phyloP scores from a whole-genome alignment of 352 stramenopile species.

The Pseudoperonospora humuli region DNA sequence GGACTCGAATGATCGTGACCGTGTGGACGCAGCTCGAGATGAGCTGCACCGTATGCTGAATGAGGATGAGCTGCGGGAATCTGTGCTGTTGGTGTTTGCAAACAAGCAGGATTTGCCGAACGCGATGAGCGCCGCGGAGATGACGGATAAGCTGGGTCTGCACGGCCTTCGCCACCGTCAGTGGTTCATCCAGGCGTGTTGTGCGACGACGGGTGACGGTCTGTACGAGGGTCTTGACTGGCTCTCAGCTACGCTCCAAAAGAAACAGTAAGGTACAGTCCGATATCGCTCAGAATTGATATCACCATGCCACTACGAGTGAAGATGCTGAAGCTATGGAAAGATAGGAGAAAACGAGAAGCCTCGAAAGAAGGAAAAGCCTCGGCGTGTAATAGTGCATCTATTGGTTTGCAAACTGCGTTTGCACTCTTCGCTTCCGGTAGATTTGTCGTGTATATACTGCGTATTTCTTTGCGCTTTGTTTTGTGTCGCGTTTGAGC shows the following conservation, averaged over 20 bases:
- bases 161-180: conserved; percentile 94
- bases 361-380: conserved; percentile 15
- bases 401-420: conserved; percentile 25
- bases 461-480: too few species aligned
- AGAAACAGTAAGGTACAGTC: conserved; percentile 52
- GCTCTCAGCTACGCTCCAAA: conserved; percentile 87
- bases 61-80: conserved; percentile 96
- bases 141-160: conserved; percentile 98
- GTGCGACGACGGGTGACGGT: conserved; percentile 96
- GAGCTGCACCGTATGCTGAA: conserved; percentile 98
- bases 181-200: conserved; percentile 99
- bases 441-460: too few species aligned
- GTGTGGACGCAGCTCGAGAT: conserved; percentile 94
- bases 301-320: conserved; percentile 4
- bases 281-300: conserved; percentile 1
- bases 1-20: conserved; percentile 97
- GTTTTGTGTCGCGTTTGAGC: too few species aligned
- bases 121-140: conserved; percentile 90
- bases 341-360: conserved; percentile 18
- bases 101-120: conserved; percentile 99
- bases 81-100: conserved; percentile 96
- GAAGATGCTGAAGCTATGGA: conserved; percentile 18
- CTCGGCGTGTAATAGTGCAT: conserved; percentile 33
- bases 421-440: not conserved
- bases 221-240: conserved; percentile 99